phyloP scores from a whole-genome alignment of 176 grass and related monocot genomes.

The Melocanna baccifera region DNA sequence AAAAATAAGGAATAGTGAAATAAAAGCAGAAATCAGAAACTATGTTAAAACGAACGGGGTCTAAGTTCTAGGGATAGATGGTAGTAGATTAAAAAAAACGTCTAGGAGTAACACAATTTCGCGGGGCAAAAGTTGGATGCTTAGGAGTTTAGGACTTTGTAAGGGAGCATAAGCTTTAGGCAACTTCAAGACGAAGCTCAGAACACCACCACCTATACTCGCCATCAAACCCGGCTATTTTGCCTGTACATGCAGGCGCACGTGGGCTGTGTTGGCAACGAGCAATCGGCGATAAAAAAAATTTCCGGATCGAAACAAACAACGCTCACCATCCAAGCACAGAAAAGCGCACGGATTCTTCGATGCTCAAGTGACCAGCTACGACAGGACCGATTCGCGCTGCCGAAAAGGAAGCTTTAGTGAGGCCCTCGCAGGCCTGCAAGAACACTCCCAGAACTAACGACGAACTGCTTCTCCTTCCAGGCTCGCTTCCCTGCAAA shows the following conservation, averaged over 20 bases:
- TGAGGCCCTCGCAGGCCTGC: neutral
- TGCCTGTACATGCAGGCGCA: neutral
- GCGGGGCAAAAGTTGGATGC: too few species aligned
- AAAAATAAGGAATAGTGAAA: too few species aligned
- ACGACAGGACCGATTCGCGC: neutral
- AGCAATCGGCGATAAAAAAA: neutral
- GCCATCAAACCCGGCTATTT: neutral
- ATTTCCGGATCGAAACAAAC: neutral
- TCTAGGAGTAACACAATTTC: neutral
- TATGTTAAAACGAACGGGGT: too few species aligned
- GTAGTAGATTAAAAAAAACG: neutral
- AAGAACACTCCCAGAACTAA: neutral
- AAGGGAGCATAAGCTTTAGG: neutral
- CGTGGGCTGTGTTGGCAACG: constrained; percentile 24
- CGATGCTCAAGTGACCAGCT: neutral
- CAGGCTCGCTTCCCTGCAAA: neutral
- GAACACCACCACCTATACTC: neutral
- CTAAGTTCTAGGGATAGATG: neutral
- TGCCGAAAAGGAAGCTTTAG: neutral
- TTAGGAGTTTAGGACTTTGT: too few species aligned
- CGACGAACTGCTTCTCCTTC: neutral
- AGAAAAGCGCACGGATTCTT: neutral
- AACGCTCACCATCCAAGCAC: neutral
- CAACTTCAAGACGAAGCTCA: neutral
- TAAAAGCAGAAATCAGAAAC: too few species aligned